Evolutionary conservation across 176 grass and related monocot species (phyloP).

Genomic region (Hyparrhenia diplandra): DNA sequence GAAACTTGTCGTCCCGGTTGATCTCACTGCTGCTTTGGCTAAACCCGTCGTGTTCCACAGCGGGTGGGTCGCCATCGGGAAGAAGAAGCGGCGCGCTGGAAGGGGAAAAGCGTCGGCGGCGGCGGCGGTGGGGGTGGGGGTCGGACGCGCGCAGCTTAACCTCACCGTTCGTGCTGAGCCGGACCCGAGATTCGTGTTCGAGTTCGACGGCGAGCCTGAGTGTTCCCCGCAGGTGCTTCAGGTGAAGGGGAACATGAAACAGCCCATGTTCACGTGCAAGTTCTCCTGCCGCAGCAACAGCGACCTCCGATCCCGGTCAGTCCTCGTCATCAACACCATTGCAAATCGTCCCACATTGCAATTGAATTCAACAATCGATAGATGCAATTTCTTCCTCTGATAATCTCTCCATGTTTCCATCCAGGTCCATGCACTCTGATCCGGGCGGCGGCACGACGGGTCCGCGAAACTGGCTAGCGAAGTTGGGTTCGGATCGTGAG

Average conservation of each 20-base stretch:
- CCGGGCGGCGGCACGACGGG: not conserved
- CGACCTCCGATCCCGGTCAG: slow-evolving; percentile 61
- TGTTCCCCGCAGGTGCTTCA: slow-evolving; percentile 81
- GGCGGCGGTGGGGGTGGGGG: not conserved
- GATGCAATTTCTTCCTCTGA: no score
- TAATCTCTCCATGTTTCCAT: not conserved
- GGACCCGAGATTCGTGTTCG: slow-evolving; percentile 67
- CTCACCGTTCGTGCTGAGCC: slow-evolving; percentile 65
- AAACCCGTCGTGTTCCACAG: slow-evolving; percentile 54
- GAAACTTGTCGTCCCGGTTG: slow-evolving; percentile 64
- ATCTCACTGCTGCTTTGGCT: slow-evolving; percentile 35
- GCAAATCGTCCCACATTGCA: not conserved
- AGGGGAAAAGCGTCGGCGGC: not conserved
- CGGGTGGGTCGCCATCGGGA: slow-evolving; percentile 61
- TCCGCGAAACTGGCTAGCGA: slow-evolving; percentile 28
- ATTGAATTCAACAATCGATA: not conserved
- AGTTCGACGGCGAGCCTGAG: slow-evolving; percentile 82
- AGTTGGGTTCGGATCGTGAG: slow-evolving; percentile 63
- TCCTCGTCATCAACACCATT: no score
- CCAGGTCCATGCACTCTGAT: slow-evolving; percentile 46
- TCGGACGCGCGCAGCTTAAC: slow-evolving; percentile 48
- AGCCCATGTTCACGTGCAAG: slow-evolving; percentile 92
- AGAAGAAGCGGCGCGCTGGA: slow-evolving; percentile 5
- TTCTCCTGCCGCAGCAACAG: slow-evolving; percentile 70
- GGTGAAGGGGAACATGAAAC: slow-evolving; percentile 56